Evolutionary conservation across 177 flowering plant species (phyloP), one percentile per base, ranked within the genome.

Genomic region (Tripterygium wilfordii): DNA sequence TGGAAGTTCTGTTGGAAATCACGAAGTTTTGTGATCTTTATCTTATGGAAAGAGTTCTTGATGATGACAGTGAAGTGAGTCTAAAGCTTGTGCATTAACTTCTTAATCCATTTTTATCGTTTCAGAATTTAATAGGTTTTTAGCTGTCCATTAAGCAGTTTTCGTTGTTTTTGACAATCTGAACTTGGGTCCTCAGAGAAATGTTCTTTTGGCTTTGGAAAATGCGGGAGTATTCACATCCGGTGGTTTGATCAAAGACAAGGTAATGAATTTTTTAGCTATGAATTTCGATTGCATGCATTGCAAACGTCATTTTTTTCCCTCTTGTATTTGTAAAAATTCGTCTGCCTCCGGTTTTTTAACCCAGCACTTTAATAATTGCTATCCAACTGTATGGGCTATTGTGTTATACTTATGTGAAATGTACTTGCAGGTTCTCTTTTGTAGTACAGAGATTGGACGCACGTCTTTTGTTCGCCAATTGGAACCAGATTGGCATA

Each of bases 401-500:
- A 35, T 35, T 35, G 5, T 5, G 16, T 35, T 4, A 4, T 35
- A 35, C 18, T 39, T 17, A 20, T 26, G 9, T 57, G 40, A 49
- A 61, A 44, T 61, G 36, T 41, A 21, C 16, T 22, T 71, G 66
- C 80, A 92, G 98, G 94, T 92, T 67, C 88, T 92, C 22, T 92
- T 92, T 62, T 83, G 89, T 64, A 84, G 96, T 70, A 88, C 91
- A 14, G 98, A 92, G 62, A 88, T 36, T 42, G 98, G 98, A 15
- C 61, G 96, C 17, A 55, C 92, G 45, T 92, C 98, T 43, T 92
- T 92, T 66, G 98, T 92, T 48, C 73, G 98, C 51, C 98, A 92
- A 65, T 55, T 92, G 53, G 98, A 92, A 68, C 96, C 98, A 33
- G 96, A 92, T 68, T 92, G 96, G 98, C 98, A 92, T 69, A 82